A percentile compares a stretch with the other conserved stretches of the same genome.
These are phyloP conservation scores for Fraxinus dipetala DNA, from an alignment of 305 asterid genomes.

Conservation along the genomic window DNA sequence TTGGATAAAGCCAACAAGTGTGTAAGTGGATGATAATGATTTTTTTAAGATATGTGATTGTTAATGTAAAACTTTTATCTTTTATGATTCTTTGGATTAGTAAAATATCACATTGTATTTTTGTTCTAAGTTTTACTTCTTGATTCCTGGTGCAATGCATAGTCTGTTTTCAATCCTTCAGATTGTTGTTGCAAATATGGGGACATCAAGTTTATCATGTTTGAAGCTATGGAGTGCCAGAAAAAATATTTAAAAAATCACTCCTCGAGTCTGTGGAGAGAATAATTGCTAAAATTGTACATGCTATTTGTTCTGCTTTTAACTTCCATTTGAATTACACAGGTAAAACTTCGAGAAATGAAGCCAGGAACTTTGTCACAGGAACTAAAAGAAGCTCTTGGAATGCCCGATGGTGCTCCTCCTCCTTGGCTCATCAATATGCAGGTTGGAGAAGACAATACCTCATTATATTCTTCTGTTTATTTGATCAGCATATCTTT, in stretches of 20 bases:
- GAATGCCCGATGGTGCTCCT: conserved; percentile 97
- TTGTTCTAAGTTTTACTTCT: neutral
- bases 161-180: neutral
- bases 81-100: neutral
- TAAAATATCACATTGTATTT: neutral
- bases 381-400: conserved; percentile 88
- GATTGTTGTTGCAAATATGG: neutral
- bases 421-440: conserved; percentile 99
- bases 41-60: neutral
- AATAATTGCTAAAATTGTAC: neutral
- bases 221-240: neutral
- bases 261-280: neutral
- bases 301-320: conserved; percentile 1
- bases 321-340: conserved; percentile 22
- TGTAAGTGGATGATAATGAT: neutral
- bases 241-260: neutral
- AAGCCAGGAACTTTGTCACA: conserved; percentile 85
- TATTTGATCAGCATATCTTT: conserved; percentile 10
- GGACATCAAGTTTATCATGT: neutral
- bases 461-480: conserved; percentile 9
- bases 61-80: neutral
- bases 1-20: neutral
- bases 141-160: neutral
- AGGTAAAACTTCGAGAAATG: conserved; percentile 95
- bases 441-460: conserved; percentile 56